Percentiles rank a stretch among this genome's conserved stretches.
Evolutionary conservation across 495 filamentous ascomycete species (phyloP).

Genomic region (Penicillium roqueforti): DNA sequence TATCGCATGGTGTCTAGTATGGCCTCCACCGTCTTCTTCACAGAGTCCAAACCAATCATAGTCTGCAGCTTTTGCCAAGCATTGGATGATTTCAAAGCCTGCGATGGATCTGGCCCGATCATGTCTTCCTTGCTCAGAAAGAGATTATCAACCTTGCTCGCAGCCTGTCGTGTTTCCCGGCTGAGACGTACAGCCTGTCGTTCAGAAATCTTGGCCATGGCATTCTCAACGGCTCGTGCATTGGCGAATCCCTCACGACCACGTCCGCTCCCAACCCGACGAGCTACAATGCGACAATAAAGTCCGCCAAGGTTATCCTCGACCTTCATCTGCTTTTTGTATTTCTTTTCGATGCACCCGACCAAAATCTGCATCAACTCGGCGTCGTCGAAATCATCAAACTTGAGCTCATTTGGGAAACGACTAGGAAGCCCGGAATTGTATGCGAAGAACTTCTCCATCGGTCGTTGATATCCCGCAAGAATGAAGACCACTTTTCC

Average conservation of each 20-base stretch:
- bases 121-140: slow-evolving; percentile 57
- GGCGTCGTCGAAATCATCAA: slow-evolving; percentile 63
- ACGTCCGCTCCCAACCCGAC: slow-evolving; percentile 57
- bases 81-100: slow-evolving; percentile 42
- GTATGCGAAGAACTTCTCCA: slow-evolving; percentile 77
- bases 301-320: slow-evolving; percentile 59
- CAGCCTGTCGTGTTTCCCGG: slow-evolving; percentile 31
- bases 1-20: slow-evolving; percentile 55
- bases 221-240: slow-evolving; percentile 64
- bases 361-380: slow-evolving; percentile 58
- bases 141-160: slow-evolving; percentile 40
- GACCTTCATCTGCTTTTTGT: slow-evolving; percentile 49
- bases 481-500: slow-evolving; percentile 76
- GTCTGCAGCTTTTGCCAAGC: slow-evolving; percentile 58
- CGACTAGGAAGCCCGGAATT: slow-evolving; percentile 73
- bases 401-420: slow-evolving; percentile 61
- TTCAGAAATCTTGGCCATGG: slow-evolving; percentile 45
- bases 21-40: slow-evolving; percentile 57
- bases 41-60: slow-evolving; percentile 56
- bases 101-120: slow-evolving; percentile 61
- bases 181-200: slow-evolving; percentile 57
- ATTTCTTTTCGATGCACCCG: slow-evolving; percentile 47
- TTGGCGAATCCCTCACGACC: slow-evolving; percentile 70
- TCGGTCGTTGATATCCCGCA: slow-evolving; percentile 71
- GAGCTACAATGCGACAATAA: slow-evolving; percentile 59